Conservation (phyloP, 345 rosid species). For the Angophora floribunda region DNA sequence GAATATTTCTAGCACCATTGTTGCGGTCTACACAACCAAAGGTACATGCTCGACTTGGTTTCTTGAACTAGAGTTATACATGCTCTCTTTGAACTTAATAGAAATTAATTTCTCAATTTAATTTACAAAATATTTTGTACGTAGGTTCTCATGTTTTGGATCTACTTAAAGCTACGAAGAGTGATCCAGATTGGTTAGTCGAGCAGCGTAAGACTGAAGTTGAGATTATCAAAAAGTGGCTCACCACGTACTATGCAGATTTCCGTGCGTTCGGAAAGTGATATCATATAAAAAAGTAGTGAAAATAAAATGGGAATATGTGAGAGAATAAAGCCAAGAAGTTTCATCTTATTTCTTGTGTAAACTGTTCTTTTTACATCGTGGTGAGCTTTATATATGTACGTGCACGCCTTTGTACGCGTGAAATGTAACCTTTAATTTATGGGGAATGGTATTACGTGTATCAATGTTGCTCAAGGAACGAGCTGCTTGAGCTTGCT, state of each 20-base stretch:
- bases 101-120: background rate
- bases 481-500: background rate
- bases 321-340: background rate
- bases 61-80: background rate
- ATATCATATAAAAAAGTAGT: background rate
- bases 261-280: background rate
- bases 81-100: background rate
- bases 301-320: background rate
- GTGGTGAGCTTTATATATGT: background rate
- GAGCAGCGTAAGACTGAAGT: conserved; percentile 12
- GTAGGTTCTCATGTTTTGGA: conserved; percentile 28
- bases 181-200: conserved; percentile 21
- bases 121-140: background rate
- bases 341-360: background rate
- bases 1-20: conserved; percentile 20
- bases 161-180: background rate
- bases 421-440: too few relatives aligned
- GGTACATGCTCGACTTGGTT: conserved; percentile 1
- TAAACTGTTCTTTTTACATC: background rate
- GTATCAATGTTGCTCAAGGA: background rate
- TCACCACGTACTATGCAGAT: conserved; percentile 6
- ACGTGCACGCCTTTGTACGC: too few relatives aligned
- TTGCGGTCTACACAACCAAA: conserved; percentile 14
- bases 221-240: conserved; percentile 5
- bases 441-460: background rate